Base-by-base conservation (phyloP, 2,329 filamentous ascomycete species). In the Diaporthe sp. region DNA sequence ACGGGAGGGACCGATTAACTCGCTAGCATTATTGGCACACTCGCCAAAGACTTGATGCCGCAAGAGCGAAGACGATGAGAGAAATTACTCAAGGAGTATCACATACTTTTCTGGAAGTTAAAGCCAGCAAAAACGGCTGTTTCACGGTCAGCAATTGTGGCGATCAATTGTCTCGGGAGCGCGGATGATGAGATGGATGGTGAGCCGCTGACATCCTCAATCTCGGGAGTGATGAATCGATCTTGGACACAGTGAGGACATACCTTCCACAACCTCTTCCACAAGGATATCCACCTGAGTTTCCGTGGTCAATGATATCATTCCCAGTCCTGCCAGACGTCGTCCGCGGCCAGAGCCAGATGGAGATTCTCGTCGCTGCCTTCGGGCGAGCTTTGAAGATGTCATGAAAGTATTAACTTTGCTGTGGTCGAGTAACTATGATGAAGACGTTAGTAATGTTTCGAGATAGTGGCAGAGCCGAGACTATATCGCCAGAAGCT, bases 341-440 rank as follows among this genome's bases (percentile, higher is more conserved):
- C 9, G 47, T 42, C 49, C 34, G 6, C 9, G 6, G 2, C 22
- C 31, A 63, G 68, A 12, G 44, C 47, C 58, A 73, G 20, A 9
- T 67, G 65, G 73, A 4, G 42, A 20, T 5, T 17, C 44, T 13
- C 44, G 31, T 12, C 31, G 37, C 8, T 57, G 37, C 28, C 7
- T 51, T 13, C 76, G 12, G 2, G 58, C 58, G 9, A 57, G 37
- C 31, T 42, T 72, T 22, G 73, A 72, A 67, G 76, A 57, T 68
- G 79, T 70, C 72, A 80, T 77, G 42, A 80, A 77, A 44, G 76
- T 80, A 77, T 88, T 87, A 60, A 91, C 87, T 76, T 90, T 90
- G 75, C 87, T 88, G 65, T 87, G 89, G 58, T 86, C 86, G 0
- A 87, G 82, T 31, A 88, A 82, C 71, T 73, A 8, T 65, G 20